A percentile compares a stretch with the other conserved stretches of the same genome.
phyloP scores from a whole-genome alignment of 352 stramenopile genomes.

The Pythium oligandrum region DNA sequence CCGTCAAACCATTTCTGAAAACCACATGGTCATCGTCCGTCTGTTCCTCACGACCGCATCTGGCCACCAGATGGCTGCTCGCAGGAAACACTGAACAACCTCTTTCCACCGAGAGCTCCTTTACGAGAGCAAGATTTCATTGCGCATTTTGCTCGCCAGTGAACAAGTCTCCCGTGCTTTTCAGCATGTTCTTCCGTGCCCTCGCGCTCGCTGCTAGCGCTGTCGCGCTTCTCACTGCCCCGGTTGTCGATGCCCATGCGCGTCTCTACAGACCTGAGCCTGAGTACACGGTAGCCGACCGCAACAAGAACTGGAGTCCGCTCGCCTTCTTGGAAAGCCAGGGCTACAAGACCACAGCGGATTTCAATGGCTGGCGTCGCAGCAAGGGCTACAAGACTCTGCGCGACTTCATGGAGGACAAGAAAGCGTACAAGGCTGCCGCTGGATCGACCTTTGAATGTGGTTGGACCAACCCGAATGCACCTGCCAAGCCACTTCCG shows the following conservation, averaged over 20 bases:
- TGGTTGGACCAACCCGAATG: slow-evolving; percentile 20
- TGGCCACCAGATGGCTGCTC: too few species aligned
- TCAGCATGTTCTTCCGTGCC: too few species aligned
- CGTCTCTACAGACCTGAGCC: slow-evolving; percentile 5
- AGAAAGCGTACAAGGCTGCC: slow-evolving; percentile 33
- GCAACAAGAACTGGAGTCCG: slow-evolving; percentile 13
- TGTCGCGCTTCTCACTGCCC: background rate
- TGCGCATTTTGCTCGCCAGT: too few species aligned
- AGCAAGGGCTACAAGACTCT: slow-evolving; percentile 38
- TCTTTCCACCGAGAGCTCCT: too few species aligned
- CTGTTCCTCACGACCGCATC: too few species aligned
- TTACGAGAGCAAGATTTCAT: too few species aligned
- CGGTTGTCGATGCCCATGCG: slow-evolving; percentile 9
- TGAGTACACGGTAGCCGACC: slow-evolving; percentile 9
- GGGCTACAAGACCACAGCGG: slow-evolving; percentile 30
- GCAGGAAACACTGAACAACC: too few species aligned
- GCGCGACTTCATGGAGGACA: slow-evolving; percentile 36
- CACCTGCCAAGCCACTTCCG: slow-evolving; percentile 10
- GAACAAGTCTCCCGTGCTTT: too few species aligned
- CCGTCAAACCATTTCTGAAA: too few species aligned
- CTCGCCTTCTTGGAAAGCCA: slow-evolving; percentile 46
- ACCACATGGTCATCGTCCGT: too few species aligned
- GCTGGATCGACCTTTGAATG: slow-evolving; percentile 15
- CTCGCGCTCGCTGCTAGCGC: background rate
- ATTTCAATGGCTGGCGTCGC: slow-evolving; percentile 33